Evolutionary conservation across 257 asterid genomes (phyloP).

Genomic region (Solanum lycopersicoides): DNA sequence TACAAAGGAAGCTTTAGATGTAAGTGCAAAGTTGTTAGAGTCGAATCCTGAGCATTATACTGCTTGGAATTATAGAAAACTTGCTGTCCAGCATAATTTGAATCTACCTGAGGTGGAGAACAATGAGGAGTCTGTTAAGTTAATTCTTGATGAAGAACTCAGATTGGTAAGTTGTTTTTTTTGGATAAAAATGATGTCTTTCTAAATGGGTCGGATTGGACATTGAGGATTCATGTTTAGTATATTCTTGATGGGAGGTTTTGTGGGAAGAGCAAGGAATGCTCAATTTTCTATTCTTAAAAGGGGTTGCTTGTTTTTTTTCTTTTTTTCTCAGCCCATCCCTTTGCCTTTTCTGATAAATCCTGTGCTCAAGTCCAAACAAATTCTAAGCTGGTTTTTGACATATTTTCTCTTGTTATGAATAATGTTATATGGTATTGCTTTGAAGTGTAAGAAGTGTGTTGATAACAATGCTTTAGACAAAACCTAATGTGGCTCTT

Average conservation of each 20-base stretch:
- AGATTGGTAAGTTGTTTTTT: slow-evolving; percentile 43
- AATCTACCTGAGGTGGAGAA: slow-evolving; percentile 19
- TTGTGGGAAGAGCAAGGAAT: not conserved
- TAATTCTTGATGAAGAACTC: slow-evolving; percentile 64
- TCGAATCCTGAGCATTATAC: slow-evolving; percentile 84
- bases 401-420: not conserved
- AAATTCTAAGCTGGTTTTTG: not conserved
- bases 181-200: not conserved
- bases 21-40: slow-evolving; percentile 57
- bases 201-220: not conserved
- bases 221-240: not conserved
- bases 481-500: not conserved
- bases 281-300: not conserved
- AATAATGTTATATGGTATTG: not conserved
- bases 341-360: not conserved
- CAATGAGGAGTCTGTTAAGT: slow-evolving; percentile 29
- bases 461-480: not conserved
- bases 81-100: slow-evolving; percentile 52
- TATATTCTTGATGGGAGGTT: not conserved
- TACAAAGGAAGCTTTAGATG: slow-evolving; percentile 71
- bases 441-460: not conserved
- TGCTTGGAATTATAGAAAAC: slow-evolving; percentile 89
- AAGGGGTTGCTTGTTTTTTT: not conserved
- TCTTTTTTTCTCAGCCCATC: not conserved
- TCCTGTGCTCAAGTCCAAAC: not conserved